Percentiles rank a stretch among this genome's conserved stretches.
Conservation (phyloP, 2,329 filamentous ascomycete species). For the Microsporum audouinii region DNA sequence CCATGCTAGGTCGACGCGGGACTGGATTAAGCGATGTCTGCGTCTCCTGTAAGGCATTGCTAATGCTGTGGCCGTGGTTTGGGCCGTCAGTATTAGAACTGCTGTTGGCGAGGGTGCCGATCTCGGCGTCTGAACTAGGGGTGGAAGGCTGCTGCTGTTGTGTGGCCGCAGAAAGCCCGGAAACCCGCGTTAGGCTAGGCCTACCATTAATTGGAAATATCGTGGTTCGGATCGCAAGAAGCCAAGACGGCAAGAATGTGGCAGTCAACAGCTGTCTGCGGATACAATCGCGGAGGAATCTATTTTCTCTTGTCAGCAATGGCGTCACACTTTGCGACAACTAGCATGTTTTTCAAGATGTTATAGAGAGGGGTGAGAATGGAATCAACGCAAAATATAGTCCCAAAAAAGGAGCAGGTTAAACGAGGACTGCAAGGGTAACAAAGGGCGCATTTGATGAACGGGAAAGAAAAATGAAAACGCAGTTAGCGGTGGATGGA, state of each 20-base stretch:
- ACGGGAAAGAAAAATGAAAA: not conserved
- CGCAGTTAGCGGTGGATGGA: not conserved
- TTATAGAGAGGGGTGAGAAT: not conserved
- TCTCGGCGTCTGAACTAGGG: conserved; percentile 14
- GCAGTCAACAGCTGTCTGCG: conserved; percentile 54
- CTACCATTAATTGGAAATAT: conserved; percentile 56
- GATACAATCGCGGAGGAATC: conserved; percentile 37
- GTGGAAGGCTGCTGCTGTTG: not conserved
- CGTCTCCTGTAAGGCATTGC: conserved; percentile 1
- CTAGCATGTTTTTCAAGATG: not conserved
- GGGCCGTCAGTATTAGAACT: not conserved
- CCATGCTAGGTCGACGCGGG: conserved; percentile 5
- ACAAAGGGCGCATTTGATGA: not conserved
- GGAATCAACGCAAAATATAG: conserved; percentile 2
- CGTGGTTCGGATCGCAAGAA: conserved; percentile 53
- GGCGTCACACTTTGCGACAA: not conserved
- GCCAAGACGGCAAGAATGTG: conserved; percentile 51
- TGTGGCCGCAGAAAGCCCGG: conserved; percentile 1
- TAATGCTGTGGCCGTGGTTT: not conserved
- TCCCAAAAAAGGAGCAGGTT: not conserved
- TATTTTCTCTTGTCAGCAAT: conserved; percentile 16
- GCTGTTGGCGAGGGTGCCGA: conserved; percentile 13
- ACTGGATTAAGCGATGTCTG: conserved; percentile 13
- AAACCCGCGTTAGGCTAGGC: conserved; percentile 8
- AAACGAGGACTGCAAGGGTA: conserved; percentile 3